phyloP scores from a whole-genome alignment of 148 eudicot species.

The Agrostemma githago region DNA sequence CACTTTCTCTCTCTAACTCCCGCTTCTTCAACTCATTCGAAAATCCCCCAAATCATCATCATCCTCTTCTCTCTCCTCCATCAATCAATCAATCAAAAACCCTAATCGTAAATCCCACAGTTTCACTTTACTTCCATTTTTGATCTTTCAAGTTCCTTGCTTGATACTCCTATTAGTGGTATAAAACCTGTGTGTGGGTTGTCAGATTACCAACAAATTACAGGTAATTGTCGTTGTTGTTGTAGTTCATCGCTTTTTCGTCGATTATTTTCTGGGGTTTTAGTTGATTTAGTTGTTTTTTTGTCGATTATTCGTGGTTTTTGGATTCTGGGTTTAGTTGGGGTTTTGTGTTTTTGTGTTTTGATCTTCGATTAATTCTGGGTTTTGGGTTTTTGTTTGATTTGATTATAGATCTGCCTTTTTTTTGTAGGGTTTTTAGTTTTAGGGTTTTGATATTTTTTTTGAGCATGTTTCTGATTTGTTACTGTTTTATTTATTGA shows the following conservation, averaged over 20 bases:
- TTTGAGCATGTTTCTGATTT: neutral
- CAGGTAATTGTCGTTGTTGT: too few relatives aligned
- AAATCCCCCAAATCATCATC: neutral
- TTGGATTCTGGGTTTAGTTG: neutral
- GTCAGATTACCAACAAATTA: too few relatives aligned
- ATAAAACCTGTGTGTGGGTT: too few relatives aligned
- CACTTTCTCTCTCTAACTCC: slow-evolving; percentile 1
- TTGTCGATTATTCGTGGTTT: neutral
- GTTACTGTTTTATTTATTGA: neutral
- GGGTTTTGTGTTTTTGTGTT: neutral
- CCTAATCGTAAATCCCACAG: neutral
- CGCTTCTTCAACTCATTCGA: slow-evolving; percentile 28
- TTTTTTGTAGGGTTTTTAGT: neutral
- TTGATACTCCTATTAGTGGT: too few relatives aligned
- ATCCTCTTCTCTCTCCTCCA: neutral
- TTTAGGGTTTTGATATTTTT: slow-evolving; percentile 13
- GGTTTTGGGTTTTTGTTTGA: neutral
- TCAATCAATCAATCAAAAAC: neutral
- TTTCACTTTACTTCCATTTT: neutral
- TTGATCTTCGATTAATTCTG: neutral
- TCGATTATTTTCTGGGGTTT: too few relatives aligned
- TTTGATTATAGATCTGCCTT: slow-evolving; percentile 16
- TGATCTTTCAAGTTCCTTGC: neutral
- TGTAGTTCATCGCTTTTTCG: too few relatives aligned
- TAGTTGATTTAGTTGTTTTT: too few relatives aligned